These are phyloP conservation scores for Cinnamomum chago DNA, from an alignment of 164 flowering plant genomes.

Conservation along the genomic window DNA sequence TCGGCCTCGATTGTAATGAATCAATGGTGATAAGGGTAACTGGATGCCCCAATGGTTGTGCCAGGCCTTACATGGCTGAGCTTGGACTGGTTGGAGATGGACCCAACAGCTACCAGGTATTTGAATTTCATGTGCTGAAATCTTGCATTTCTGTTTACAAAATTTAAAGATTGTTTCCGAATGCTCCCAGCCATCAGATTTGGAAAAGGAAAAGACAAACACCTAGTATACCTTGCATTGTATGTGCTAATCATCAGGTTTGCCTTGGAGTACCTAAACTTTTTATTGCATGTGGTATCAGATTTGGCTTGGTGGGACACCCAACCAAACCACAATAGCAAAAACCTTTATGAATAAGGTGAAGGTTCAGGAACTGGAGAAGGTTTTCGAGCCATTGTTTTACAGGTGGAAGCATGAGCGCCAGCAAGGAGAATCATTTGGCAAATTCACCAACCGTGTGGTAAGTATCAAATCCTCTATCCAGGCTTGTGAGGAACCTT, in stretches of 20 bases:
- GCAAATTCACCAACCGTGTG: slow-evolving; percentile 74
- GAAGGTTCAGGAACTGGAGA: slow-evolving; percentile 92
- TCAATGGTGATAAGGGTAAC: slow-evolving; percentile 86
- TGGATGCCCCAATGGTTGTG: slow-evolving; percentile 99
- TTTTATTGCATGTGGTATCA: slow-evolving; percentile 17
- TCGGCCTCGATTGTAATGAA: slow-evolving; percentile 80
- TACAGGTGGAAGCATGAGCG: slow-evolving; percentile 71
- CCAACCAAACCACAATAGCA: slow-evolving; percentile 75
- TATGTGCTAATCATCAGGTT: no score
- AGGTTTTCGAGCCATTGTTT: slow-evolving; percentile 86
- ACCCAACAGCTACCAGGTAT: slow-evolving; percentile 97
- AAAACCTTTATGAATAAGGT: slow-evolving; percentile 74
- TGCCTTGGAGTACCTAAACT: not conserved
- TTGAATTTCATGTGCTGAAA: not conserved
- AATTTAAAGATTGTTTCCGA: not conserved
- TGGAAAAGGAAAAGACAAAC: not conserved
- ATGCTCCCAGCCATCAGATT: not conserved
- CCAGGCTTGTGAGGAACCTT: not conserved
- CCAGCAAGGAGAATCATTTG: slow-evolving; percentile 80
- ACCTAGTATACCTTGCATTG: no score
- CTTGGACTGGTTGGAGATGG: slow-evolving; percentile 99
- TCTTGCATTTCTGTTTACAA: no score
- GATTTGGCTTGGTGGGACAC: slow-evolving; percentile 98
- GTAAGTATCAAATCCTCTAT: slow-evolving; percentile 34
- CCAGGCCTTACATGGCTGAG: slow-evolving; percentile 99